Conservation (phyloP, 257 asterid genomes). For the Solanum chilense region DNA sequence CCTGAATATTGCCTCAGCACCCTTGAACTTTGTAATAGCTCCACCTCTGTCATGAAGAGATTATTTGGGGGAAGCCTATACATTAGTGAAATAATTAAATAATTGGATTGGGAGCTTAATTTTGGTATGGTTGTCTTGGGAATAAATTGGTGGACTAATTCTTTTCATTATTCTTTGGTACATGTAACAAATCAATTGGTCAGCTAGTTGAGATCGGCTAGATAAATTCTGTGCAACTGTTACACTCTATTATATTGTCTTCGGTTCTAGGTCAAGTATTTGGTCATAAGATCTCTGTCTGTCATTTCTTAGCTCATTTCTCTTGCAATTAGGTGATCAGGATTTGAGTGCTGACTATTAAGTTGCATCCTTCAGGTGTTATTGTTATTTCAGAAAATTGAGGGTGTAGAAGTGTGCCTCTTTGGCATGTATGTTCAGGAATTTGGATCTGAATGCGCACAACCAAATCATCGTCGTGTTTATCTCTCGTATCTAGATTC, state of each 20-base stretch:
- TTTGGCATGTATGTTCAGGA: slow-evolving; percentile 99
- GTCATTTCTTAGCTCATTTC: neutral
- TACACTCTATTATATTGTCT: neutral
- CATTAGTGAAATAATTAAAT: neutral
- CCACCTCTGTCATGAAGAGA: neutral
- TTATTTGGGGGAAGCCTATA: neutral
- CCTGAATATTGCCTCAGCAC: neutral
- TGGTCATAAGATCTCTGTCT: neutral
- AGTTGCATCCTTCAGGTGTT: slow-evolving; percentile 52
- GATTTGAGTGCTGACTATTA: slow-evolving; percentile 5
- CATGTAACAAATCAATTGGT: neutral
- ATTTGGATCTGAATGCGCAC: slow-evolving; percentile 93
- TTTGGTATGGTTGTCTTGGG: neutral
- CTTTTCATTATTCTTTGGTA: neutral
- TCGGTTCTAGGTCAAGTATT: neutral
- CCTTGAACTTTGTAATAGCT: neutral
- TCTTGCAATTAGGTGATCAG: neutral
- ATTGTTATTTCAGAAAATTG: slow-evolving; percentile 84
- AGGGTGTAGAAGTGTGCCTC: slow-evolving; percentile 99
- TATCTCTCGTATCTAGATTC: slow-evolving; percentile 99
- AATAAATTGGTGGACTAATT: neutral
- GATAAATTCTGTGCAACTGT: neutral
- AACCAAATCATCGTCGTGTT: slow-evolving; percentile 97
- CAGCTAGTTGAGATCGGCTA: neutral
- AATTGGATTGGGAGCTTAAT: neutral